These are phyloP conservation scores for Cordyceps fumosorosea DNA, from an alignment of 2,329 filamentous ascomycete genomes.

Conservation along the genomic window DNA sequence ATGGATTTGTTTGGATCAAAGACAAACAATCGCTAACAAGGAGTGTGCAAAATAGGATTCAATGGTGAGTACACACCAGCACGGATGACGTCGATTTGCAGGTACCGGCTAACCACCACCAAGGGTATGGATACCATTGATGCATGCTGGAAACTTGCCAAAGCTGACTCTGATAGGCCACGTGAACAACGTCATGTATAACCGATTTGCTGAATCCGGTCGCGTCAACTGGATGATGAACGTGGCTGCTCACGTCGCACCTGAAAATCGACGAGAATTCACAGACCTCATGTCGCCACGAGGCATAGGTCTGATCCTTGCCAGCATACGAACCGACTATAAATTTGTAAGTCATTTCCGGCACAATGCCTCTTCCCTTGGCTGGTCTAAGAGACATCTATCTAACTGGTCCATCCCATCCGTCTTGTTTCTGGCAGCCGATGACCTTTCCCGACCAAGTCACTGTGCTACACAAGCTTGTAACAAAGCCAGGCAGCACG, in stretches of 20 bases:
- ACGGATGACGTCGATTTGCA: neutral
- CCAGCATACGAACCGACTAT: constrained; percentile 74
- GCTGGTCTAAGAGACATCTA: neutral
- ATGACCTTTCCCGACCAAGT: constrained; percentile 78
- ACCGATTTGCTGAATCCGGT: constrained; percentile 74
- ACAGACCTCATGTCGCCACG: constrained; percentile 58
- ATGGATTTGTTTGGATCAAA: no score
- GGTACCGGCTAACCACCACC: neutral
- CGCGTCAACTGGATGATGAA: constrained; percentile 73
- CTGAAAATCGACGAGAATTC: constrained; percentile 58
- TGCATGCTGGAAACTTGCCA: neutral
- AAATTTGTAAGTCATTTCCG: constrained; percentile 63
- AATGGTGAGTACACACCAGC: constrained; percentile 39
- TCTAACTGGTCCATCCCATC: neutral
- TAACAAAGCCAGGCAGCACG: constrained; percentile 37
- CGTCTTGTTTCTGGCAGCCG: constrained; percentile 44
- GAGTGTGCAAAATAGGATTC: constrained; percentile 32
- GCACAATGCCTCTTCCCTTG: neutral
- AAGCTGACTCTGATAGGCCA: constrained; percentile 37
- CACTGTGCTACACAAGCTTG: constrained; percentile 76
- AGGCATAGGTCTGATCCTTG: constrained; percentile 67
- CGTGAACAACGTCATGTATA: constrained; percentile 82
- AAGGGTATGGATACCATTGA: neutral
- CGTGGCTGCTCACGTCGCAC: constrained; percentile 58
- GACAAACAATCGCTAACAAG: no score